Base-by-base conservation (phyloP, 148 eudicot species). In the Spergularia marina region DNA sequence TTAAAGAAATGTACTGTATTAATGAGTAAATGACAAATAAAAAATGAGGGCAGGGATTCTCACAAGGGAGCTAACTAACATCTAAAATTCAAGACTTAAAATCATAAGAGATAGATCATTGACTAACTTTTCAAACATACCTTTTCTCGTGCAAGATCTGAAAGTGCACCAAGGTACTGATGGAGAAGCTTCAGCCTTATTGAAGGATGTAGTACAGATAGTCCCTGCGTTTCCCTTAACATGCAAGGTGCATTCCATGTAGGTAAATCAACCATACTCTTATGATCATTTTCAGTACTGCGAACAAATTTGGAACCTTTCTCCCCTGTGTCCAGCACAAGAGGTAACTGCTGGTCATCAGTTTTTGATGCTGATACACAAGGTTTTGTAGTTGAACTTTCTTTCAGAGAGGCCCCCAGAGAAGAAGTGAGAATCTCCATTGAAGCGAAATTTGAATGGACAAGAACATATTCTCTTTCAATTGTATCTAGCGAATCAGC, bases 381-480 rank as follows among this genome's bases (percentile, higher is more conserved):
- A 58, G 82, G 72, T 82, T 68, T 70, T 61, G 77, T 57, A 59
- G 47, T 71, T 4, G 81, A 78, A 74, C 80, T 81, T 59, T 82
- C 83, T 78, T 73, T 81, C 76, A 75, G 62, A 36, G 87, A 74
- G 70, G 73, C 75, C 14, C 80, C 87, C 39, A 86, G 64, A 78
- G 89, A 84, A 74, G 81, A 81, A 40, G 83, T 77, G 73, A 83
- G 81, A 56, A 83, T 75, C 79, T 84, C 89, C 87, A 71, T 80
- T 10, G 89, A 86, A 75, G 89, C 85, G 72, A 81, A 86, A 74
- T 82, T 82, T 78, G 86, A 79, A 83, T 73, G 83, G 65, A 86
- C 86, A 65, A 86, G 75, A 70, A 86, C 86, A 81, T 86, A 86
- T 40, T 71, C 86, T 74, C 79, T 72, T 77, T 83, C 86, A 14